Evolutionary conservation across 352 stramenopile species (phyloP), one percentile per base, ranked within the genome.

Genomic region (Thalassiosira sp.): DNA sequence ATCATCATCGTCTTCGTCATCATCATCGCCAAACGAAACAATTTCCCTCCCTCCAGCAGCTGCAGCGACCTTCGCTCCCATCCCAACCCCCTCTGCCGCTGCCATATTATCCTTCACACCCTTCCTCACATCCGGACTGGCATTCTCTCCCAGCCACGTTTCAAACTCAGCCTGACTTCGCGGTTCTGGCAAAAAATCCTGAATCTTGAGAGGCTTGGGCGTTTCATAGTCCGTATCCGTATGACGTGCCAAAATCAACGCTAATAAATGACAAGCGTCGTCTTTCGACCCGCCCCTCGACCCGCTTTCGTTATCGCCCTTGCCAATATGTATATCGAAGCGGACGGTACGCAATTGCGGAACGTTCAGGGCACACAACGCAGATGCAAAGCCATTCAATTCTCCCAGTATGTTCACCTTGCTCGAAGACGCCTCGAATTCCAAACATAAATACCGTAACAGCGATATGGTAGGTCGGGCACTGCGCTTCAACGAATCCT

Each of bases 231-330:
- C 80, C 0, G 75, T 70, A 73, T 84, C 74, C 6, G 83, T 71
- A 65, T 92, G 84, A 45, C 82, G 52, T 40, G 77, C 80, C 8
- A 91, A 62, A 33, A 92, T 24, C 22, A 91, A 51, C 0, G 89
- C 78, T 49, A 91, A 79, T 15, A 92, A 60, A 60, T 86, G 37
- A 82, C 80, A 90, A 0, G 84, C 84, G 63, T 91, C 84, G 52
- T 89, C 80, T 51, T 89, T 87, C 6, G 81, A 82, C 31, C 84
- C 86, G 11, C 84, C 82, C 22, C 84, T 66, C 16, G 46, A 61
- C 53, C 67, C 52, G 16, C 48, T 48, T 25, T 63, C 45, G 35
- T 79, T 72, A 5, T 65, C 37, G 1, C 77, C 65, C 46, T 69
- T 85, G 11, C 71, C 71, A 20, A 85, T 60, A 46, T 92, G 87